Evolutionary conservation across 2,329 filamentous ascomycete species (phyloP).

Genomic region (Macroventuria anomochaeta): DNA sequence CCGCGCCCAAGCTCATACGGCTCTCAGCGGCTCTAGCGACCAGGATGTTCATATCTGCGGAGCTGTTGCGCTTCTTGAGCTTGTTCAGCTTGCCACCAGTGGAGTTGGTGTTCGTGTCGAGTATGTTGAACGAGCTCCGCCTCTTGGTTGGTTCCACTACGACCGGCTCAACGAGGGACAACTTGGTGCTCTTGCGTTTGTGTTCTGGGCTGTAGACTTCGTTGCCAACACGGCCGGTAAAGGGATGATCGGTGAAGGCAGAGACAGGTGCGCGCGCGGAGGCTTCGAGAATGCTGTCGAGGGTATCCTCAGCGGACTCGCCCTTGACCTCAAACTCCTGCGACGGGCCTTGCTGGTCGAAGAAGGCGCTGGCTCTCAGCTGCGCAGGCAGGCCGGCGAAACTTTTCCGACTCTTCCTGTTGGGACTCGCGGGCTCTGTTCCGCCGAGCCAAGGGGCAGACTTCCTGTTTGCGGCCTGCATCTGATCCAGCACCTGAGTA

Average conservation of each 20-base stretch:
- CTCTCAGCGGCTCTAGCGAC: conserved; percentile 42
- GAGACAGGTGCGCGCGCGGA: conserved; percentile 85
- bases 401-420: conserved; percentile 48
- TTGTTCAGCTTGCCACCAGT: conserved; percentile 49
- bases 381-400: conserved; percentile 75
- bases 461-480: conserved; percentile 62
- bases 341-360: conserved; percentile 69
- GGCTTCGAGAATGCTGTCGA: conserved; percentile 91
- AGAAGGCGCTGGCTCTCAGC: conserved; percentile 88
- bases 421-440: conserved; percentile 13
- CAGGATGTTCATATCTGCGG: conserved; percentile 46
- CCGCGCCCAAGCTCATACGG: conserved; percentile 46
- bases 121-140: conserved; percentile 47
- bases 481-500: conserved; percentile 72
- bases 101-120: conserved; percentile 48
- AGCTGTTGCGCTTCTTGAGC: conserved; percentile 51
- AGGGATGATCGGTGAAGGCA: conserved; percentile 89
- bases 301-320: conserved; percentile 83
- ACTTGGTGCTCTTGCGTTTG: conserved; percentile 51
- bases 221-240: conserved; percentile 74
- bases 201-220: conserved; percentile 71
- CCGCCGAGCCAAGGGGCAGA: conserved; percentile 50
- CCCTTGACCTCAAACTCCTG: conserved; percentile 67
- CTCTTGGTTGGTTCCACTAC: conserved; percentile 40
- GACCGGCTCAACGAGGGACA: conserved; percentile 32